These are phyloP conservation scores for Chrysoporthe cubensis DNA, from an alignment of 2,329 filamentous ascomycete species.

Conservation along the genomic window DNA sequence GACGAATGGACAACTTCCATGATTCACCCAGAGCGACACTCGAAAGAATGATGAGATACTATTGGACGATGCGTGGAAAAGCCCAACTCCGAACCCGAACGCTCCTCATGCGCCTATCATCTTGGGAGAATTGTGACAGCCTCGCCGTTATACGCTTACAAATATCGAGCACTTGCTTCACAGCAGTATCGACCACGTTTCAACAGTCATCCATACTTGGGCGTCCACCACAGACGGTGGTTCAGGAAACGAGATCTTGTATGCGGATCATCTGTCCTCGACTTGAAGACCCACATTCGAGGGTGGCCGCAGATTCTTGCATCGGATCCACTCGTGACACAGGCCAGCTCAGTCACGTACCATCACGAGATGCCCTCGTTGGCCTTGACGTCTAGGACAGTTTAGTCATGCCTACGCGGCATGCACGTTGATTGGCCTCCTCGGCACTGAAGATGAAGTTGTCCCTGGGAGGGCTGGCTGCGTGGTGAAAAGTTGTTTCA, in stretches of 20 bases:
- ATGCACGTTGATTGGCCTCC: not conserved
- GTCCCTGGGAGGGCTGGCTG: not conserved
- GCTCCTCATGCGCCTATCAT: not conserved
- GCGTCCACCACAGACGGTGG: not conserved
- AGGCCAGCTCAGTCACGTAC: conserved; percentile 1
- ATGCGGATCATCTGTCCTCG: conserved; percentile 4
- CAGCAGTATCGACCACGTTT: not conserved
- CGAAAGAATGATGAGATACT: not conserved
- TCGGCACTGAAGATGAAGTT: not conserved
- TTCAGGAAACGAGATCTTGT: not conserved
- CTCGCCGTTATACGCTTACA: not conserved
- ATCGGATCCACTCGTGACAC: not conserved
- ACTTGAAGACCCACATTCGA: conserved; percentile 1
- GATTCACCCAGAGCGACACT: not conserved
- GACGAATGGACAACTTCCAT: not conserved
- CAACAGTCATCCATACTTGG: not conserved
- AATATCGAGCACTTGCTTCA: not conserved
- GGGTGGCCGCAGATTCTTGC: not conserved
- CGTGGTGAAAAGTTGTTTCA: conserved; percentile 1
- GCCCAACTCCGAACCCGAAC: not conserved
- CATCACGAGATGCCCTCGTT: conserved; percentile 5
- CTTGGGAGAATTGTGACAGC: not conserved
- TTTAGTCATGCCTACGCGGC: not conserved
- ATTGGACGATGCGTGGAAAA: not conserved
- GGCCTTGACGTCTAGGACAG: conserved; percentile 1